These are phyloP conservation scores for Yamadazyma triangularis DNA, from an alignment of 1,139 yeast genomes.

Conservation along the genomic window DNA sequence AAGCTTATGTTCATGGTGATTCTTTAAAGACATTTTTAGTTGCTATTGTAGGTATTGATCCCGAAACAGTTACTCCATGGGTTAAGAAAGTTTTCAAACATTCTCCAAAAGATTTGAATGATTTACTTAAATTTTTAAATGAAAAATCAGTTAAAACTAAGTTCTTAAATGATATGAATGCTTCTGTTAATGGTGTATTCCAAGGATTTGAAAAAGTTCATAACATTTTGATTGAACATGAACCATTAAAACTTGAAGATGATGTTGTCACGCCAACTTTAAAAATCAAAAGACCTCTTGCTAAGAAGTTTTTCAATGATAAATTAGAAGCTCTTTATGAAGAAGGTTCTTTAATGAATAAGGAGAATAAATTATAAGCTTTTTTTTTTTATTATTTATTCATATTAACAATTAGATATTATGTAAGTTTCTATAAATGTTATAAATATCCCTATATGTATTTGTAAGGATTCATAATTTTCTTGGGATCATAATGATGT, in stretches of 20 bases:
- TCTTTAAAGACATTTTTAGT: slow-evolving; percentile 27
- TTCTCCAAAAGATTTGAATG: slow-evolving; percentile 12
- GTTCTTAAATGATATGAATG: slow-evolving; percentile 26
- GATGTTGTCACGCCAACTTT: slow-evolving; percentile 40
- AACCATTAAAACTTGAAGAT: slow-evolving; percentile 37
- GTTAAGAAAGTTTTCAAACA: slow-evolving; percentile 14
- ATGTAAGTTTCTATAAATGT: no score
- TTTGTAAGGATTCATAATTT: slow-evolving; percentile 89
- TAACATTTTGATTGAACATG: slow-evolving; percentile 29
- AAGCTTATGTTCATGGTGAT: slow-evolving; percentile 49
- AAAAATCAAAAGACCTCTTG: slow-evolving; percentile 37
- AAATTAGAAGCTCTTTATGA: slow-evolving; percentile 19
- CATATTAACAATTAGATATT: slow-evolving; percentile 1
- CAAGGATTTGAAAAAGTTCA: slow-evolving; percentile 36
- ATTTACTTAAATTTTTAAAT: slow-evolving; percentile 22
- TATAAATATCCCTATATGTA: no score
- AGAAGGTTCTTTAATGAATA: slow-evolving; percentile 22
- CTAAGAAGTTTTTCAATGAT: slow-evolving; percentile 25
- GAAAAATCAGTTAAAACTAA: slow-evolving; percentile 18
- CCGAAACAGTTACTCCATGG: slow-evolving; percentile 16
- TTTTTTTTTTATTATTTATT: not conserved
- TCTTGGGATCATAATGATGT: slow-evolving; percentile 81
- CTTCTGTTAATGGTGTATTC: slow-evolving; percentile 18
- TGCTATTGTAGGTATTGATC: slow-evolving; percentile 41
- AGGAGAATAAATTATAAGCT: slow-evolving; percentile 13